Evolutionary conservation across 805 yeast species (phyloP).

Genomic region (Starmerella vitae): DNA sequence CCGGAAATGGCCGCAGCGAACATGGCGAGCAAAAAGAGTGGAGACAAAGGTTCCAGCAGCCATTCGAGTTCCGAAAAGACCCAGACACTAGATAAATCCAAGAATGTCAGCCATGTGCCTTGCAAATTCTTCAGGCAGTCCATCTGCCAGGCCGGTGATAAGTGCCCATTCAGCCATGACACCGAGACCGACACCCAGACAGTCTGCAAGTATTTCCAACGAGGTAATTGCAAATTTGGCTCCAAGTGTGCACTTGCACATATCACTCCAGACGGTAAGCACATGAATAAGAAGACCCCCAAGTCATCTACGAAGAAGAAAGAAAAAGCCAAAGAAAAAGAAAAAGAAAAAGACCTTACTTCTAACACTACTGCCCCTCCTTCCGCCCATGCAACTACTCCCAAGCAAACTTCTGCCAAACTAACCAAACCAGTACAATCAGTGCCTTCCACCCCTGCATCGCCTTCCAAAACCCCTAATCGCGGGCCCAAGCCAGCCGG

Average conservation of each 20-base stretch:
- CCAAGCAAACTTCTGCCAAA: neutral
- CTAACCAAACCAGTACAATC: too few relatives aligned
- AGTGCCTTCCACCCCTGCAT: neutral
- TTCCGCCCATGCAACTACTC: neutral
- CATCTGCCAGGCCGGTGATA: slow-evolving; percentile 82
- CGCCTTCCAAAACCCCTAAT: neutral
- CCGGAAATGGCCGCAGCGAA: too few relatives aligned
- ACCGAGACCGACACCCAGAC: slow-evolving; percentile 31
- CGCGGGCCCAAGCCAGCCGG: neutral
- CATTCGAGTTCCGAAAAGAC: neutral
- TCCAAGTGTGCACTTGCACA: slow-evolving; percentile 89
- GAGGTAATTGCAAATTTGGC: slow-evolving; percentile 96
- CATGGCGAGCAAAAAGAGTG: neutral
- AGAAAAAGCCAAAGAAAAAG: neutral
- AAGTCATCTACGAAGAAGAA: slow-evolving; percentile 9
- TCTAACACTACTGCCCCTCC: neutral
- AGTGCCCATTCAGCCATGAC: slow-evolving; percentile 84
- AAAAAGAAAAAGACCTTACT: neutral
- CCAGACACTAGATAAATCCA: slow-evolving; percentile 11
- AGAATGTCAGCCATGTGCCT: slow-evolving; percentile 83
- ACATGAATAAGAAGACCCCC: slow-evolving; percentile 37
- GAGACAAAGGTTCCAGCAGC: neutral
- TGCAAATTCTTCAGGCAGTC: slow-evolving; percentile 90
- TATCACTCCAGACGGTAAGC: slow-evolving; percentile 74
- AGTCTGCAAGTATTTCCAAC: slow-evolving; percentile 86